Base-by-base conservation (phyloP, 2,329 filamentous ascomycete species). In the Sporothrix pseudoabietina region DNA sequence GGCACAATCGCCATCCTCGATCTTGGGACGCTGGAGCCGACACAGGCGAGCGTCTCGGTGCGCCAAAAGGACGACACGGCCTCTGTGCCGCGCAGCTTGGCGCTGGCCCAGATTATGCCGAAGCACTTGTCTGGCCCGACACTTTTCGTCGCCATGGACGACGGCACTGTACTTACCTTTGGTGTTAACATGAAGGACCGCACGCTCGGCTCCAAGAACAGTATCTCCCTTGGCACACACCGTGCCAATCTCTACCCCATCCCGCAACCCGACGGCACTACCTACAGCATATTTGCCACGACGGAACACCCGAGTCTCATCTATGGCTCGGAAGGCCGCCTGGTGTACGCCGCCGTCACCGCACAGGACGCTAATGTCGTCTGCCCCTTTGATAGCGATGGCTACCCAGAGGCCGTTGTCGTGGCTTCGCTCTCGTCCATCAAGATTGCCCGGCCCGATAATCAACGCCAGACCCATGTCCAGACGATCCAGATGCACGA, bases 231-330 rank as follows among this genome's bases (percentile, higher is more conserved):
- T 14, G 95, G 96, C 32, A 95, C 92, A 16, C 91, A 94, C 74
- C 92, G 97, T 77, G 92, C 95, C 1, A 89, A 89, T 16, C 90
- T 99, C 77, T 92, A 95, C 74, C 85, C 92, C 30, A 83, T 99
- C 1, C 93, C 94, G 0, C 88, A 91, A 69, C 85, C 85, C 0
- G 84, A 90, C 66, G 88, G 87, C 0, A 83, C 93, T 0, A 83
- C 93, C 0, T 92, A 87, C 79, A 97, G 92, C 77, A 90, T 99
- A 0, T 97, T 99, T 80, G 94, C 94, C 0, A 97, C 94, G 0
- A 97, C 94, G 73, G 96, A 99, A 78, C 94, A 98, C 79, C 93
- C 96, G 0, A 98, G 93, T 76, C 83, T 99, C 72, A 97, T 99
- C 68, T 98, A 99, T 79, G 92, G 92, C 9, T 90, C 91, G 0